Percentiles rank a stretch among this genome's conserved stretches.
Conservation (phyloP, 768 basidiomycete genomes). For the Kwoniella pini region DNA sequence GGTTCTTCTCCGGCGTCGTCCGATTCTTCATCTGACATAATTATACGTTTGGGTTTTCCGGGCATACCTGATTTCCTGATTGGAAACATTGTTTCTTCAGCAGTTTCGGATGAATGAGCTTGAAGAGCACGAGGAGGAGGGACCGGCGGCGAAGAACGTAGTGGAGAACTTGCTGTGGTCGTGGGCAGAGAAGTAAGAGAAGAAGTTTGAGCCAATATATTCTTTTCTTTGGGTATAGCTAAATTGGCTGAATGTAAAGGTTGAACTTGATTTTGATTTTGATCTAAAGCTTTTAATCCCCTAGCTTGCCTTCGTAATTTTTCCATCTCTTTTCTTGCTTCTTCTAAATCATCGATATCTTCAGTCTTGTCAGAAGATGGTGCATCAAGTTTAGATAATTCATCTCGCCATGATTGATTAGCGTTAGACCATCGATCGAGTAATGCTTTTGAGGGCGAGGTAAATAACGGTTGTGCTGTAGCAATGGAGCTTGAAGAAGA, state of each 20-base stretch:
- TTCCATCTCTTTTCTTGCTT: conserved; percentile 22
- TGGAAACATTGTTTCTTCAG: conserved; percentile 24
- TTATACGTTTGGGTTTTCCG: conserved; percentile 10
- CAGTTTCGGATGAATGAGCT: conserved; percentile 9
- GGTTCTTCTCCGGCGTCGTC: conserved; percentile 12
- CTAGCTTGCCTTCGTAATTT: conserved; percentile 25
- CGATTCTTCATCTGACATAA: conserved; percentile 28
- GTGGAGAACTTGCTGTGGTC: conserved; percentile 12
- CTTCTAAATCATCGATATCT: conserved; percentile 14
- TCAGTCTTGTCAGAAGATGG: conserved; percentile 14
- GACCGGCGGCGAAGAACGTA: conserved; percentile 10
- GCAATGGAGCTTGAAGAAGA: conserved; percentile 1
- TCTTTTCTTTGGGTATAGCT: background rate
- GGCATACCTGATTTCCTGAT: conserved; percentile 23
- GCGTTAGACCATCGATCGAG: conserved; percentile 17
- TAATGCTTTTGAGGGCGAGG: conserved; percentile 16
- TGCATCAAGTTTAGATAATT: conserved; percentile 15
- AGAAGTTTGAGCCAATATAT: background rate
- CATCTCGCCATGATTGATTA: conserved; percentile 14
- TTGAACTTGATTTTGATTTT: background rate
- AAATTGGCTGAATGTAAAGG: background rate
- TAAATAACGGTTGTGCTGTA: background rate
- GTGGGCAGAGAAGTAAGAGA: conserved; percentile 18
- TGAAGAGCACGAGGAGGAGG: background rate
- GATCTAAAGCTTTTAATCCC: background rate